These are phyloP conservation scores for Carex cristatella DNA, from an alignment of 176 grass and related monocot genomes.

Conservation along the genomic window DNA sequence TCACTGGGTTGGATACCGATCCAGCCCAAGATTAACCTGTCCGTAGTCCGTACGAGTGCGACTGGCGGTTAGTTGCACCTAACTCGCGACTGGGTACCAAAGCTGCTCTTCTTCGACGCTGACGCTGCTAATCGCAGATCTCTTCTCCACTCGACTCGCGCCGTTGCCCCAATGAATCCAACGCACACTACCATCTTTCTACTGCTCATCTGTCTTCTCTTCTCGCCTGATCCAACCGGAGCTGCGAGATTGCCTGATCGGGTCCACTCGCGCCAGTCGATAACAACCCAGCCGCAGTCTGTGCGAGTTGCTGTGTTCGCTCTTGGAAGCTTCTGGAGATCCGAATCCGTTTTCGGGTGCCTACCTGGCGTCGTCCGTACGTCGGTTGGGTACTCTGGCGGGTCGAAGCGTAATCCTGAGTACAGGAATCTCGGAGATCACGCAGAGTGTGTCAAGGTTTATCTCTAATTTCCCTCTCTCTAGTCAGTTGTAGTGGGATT, in stretches of 20 bases:
- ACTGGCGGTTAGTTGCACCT: constrained; percentile 3
- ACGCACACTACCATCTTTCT: not conserved
- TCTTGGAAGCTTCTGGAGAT: constrained; percentile 87
- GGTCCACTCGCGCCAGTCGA: not conserved
- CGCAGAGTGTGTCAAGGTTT: constrained; percentile 85
- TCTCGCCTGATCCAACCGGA: not conserved
- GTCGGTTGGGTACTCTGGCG: constrained; percentile 81
- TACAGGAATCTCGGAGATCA: constrained; percentile 85
- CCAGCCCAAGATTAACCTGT: not conserved
- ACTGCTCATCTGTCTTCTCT: constrained; percentile 26
- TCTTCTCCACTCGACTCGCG: not conserved
- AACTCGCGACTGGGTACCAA: not conserved
- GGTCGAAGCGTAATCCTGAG: constrained; percentile 60
- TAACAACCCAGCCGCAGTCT: constrained; percentile 6
- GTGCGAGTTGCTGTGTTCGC: constrained; percentile 56
- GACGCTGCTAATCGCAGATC: not conserved
- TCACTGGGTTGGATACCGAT: not conserved
- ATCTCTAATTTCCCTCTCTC: not conserved
- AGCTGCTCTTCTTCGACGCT: not conserved
- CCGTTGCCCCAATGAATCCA: constrained; percentile 21
- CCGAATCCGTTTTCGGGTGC: constrained; percentile 73
- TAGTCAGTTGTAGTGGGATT: not conserved
- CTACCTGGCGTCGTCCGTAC: constrained; percentile 65
- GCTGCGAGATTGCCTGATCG: constrained; percentile 22
- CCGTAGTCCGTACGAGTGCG: not conserved